A percentile compares a stretch with the other conserved stretches of the same genome.
Conservation (phyloP, 768 basidiomycete species). For the Suillus alpinus region DNA sequence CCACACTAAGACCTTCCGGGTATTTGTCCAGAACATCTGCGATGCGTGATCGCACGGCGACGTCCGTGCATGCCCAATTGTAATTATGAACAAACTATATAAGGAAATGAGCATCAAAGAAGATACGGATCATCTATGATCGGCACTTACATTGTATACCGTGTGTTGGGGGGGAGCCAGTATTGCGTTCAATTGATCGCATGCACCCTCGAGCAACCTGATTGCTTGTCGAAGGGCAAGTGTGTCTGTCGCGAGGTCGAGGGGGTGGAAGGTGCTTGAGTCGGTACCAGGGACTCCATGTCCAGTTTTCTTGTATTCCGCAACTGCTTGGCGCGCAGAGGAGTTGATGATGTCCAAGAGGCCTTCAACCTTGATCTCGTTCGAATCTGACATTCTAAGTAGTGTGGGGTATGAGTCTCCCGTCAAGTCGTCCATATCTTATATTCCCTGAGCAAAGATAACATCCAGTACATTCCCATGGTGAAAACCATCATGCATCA, state of each 20-base stretch:
- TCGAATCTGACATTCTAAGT: background rate
- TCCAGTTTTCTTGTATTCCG: slow-evolving; percentile 24
- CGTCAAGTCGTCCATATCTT: background rate
- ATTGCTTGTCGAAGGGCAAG: slow-evolving; percentile 24
- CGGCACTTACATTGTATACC: slow-evolving; percentile 19
- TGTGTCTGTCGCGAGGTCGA: slow-evolving; percentile 19
- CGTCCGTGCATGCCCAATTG: slow-evolving; percentile 24
- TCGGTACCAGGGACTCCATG: slow-evolving; percentile 24
- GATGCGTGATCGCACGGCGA: slow-evolving; percentile 23
- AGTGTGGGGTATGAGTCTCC: background rate
- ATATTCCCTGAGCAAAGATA: background rate
- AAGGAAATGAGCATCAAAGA: too few relatives aligned
- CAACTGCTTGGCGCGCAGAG: slow-evolving; percentile 16
- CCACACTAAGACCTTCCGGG: slow-evolving; percentile 27
- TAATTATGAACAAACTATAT: slow-evolving; percentile 18
- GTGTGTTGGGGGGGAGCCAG: slow-evolving; percentile 28
- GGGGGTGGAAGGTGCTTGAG: slow-evolving; percentile 18
- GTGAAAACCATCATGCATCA: background rate
- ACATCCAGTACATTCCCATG: background rate
- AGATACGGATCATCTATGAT: background rate
- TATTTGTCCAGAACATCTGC: slow-evolving; percentile 23
- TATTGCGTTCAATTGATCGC: slow-evolving; percentile 24
- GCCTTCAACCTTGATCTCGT: background rate
- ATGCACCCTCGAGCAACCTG: slow-evolving; percentile 25
- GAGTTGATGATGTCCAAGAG: slow-evolving; percentile 17